Evolutionary conservation across 306 rosid genomes (phyloP).

Genomic region (Begonia loranthoides): DNA sequence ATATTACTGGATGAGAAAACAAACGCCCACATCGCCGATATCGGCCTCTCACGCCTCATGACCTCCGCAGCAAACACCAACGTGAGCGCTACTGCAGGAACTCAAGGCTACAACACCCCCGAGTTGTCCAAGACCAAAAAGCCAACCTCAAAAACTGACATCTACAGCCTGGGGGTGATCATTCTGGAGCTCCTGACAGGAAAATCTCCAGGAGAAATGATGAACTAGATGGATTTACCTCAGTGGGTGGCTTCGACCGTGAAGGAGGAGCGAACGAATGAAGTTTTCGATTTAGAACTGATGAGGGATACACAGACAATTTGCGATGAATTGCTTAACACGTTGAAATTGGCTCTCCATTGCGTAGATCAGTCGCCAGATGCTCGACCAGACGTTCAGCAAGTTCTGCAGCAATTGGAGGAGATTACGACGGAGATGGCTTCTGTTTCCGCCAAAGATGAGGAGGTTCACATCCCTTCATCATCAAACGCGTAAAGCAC

Average conservation of each 20-base stretch:
- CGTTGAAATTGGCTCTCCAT: constrained; percentile 69
- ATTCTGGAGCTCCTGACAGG: constrained; percentile 78
- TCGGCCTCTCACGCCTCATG: constrained; percentile 71
- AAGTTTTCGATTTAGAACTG: no score
- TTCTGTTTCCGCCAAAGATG: constrained; percentile 31
- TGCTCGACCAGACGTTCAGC: no score
- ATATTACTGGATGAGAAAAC: constrained; percentile 53
- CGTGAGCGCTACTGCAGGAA: constrained; percentile 77
- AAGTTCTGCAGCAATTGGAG: no score
- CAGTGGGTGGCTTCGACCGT: no score
- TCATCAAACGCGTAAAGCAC: constrained; percentile 6
- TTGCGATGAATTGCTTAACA: constrained; percentile 63
- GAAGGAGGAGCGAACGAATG: no score
- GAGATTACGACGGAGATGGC: no score
- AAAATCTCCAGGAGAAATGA: constrained; percentile 64
- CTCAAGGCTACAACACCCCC: constrained; percentile 75
- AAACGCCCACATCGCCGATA: constrained; percentile 61
- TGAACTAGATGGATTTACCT: no score
- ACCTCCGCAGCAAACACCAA: constrained; percentile 64
- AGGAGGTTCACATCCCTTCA: not conserved
- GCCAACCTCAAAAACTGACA: constrained; percentile 34
- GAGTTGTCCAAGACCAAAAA: constrained; percentile 82
- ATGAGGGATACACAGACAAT: constrained; percentile 47
- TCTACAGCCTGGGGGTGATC: constrained; percentile 71
- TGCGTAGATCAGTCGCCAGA: constrained; percentile 78